Evolutionary conservation across 345 rosid species (phyloP), one percentile per base, ranked within the genome.

Genomic region (Brassica rapa): DNA sequence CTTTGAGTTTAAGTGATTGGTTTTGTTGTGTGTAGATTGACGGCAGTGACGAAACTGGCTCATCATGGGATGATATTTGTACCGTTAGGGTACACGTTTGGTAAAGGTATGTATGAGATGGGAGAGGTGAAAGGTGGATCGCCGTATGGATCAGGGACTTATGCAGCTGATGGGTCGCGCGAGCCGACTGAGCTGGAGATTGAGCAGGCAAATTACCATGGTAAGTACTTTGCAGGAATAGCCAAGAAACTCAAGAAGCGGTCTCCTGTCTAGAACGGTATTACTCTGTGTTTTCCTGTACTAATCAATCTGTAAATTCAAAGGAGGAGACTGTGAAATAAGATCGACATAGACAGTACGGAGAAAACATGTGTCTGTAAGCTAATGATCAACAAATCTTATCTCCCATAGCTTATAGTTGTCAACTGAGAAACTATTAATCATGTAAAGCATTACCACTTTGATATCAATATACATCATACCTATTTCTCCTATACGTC

Each of bases 61-160:
- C 94, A 95, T 70, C 98, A 95, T 14, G 98, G 98, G 3, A 92
- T 92, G 96, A 78, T 94, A 65, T 92, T 84, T 84, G 96, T 94
- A 51, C 99, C 99, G 2, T 77, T 89, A 3, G 98, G 99, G 2
- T 94, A 91, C 84, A 94, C 97, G 1, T 91, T 91, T 32, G 99
- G 97, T 23, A 79, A 77, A 8, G 85, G 89, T 75, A 94, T 94
- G 99, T 94, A 84, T 21, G 97, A 89, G 86, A 92, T 91, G 97
- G 79, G 82, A 70, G 89, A 92, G 83, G 95, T 92, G 79, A 94
- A 89, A 76, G 99, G 97, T 15, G 99, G 99, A 6, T 95, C 98
- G 21, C 80, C 88, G 15, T 95, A 95, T 63, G 98, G 99, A 35
- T 89, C 97, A 2, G 99, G 99, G 73, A 95, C 99, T 73, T 92